phyloP scores from a whole-genome alignment of 1,139 yeast species.

The Saccharomyces hybrid region DNA sequence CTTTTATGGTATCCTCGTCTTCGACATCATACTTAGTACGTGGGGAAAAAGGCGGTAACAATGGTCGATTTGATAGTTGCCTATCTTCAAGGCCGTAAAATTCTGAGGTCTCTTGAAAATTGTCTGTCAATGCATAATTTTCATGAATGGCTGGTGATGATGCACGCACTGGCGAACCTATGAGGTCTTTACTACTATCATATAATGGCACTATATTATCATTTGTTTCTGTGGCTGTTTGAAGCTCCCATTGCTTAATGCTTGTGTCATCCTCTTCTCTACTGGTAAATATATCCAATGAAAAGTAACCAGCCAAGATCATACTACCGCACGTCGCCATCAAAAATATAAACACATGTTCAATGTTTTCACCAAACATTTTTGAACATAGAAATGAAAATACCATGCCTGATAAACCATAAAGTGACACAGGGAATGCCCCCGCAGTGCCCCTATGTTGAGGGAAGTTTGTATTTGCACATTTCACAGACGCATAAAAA shows the following conservation, averaged over 20 bases:
- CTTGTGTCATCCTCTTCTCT: not conserved
- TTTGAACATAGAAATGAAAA: slow-evolving; percentile 39
- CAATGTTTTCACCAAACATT: slow-evolving; percentile 40
- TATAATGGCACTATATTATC: not conserved
- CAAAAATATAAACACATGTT: slow-evolving; percentile 33
- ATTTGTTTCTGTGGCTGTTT: not conserved
- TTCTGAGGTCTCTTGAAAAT: not conserved
- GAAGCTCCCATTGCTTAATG: not conserved
- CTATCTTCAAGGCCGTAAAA: not conserved
- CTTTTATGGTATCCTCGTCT: not conserved
- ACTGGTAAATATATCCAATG: slow-evolving; percentile 16
- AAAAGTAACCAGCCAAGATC: slow-evolving; percentile 30
- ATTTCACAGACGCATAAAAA: slow-evolving; percentile 60
- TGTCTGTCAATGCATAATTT: not conserved
- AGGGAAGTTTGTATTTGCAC: slow-evolving; percentile 65
- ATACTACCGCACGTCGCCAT: slow-evolving; percentile 27
- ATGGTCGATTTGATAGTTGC: not conserved
- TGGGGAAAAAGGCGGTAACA: not conserved
- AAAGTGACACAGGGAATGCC: slow-evolving; percentile 52
- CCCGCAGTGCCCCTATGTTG: slow-evolving; percentile 63
- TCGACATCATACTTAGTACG: not conserved
- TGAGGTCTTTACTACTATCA: not conserved
- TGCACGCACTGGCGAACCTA: not conserved
- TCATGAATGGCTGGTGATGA: not conserved
- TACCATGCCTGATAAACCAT: slow-evolving; percentile 42